Evolutionary conservation across 2,329 filamentous ascomycete genomes (phyloP).

Genomic region (Pseudocercospora fijiensis): DNA sequence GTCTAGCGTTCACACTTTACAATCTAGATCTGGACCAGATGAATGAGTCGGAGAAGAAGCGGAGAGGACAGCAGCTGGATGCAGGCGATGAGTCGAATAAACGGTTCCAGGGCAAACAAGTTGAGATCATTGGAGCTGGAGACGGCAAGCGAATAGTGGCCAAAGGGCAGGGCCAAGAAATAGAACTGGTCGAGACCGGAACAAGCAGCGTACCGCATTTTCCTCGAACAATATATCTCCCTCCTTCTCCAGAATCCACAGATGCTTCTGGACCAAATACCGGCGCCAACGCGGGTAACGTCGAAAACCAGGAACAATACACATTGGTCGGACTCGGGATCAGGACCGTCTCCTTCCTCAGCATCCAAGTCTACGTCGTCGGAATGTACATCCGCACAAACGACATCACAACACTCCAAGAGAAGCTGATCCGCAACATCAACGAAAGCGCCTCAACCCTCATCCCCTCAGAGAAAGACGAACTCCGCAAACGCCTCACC

Average conservation of each 20-base stretch:
- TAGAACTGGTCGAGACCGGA: slow-evolving; percentile 76
- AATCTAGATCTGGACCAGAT: slow-evolving; percentile 39
- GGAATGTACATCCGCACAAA: slow-evolving; percentile 85
- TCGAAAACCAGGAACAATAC: slow-evolving; percentile 63
- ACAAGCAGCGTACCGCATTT: slow-evolving; percentile 78
- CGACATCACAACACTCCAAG: slow-evolving; percentile 79
- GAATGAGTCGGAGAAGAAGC: slow-evolving; percentile 30
- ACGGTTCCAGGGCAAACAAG: slow-evolving; percentile 55
- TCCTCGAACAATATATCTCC: slow-evolving; percentile 68
- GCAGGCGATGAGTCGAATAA: slow-evolving; percentile 37
- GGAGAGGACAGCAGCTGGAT: slow-evolving; percentile 35
- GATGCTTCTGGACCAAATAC: slow-evolving; percentile 31
- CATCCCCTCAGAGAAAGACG: slow-evolving; percentile 76
- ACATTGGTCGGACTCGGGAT: slow-evolving; percentile 85
- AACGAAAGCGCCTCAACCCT: slow-evolving; percentile 78
- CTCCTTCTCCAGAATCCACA: slow-evolving; percentile 43
- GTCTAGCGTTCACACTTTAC: slow-evolving; percentile 32
- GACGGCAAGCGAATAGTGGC: slow-evolving; percentile 52
- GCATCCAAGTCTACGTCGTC: slow-evolving; percentile 91
- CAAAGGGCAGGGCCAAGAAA: slow-evolving; percentile 53
- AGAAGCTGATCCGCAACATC: slow-evolving; percentile 70
- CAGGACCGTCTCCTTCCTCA: slow-evolving; percentile 83
- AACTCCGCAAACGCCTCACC: slow-evolving; percentile 66
- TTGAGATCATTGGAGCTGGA: slow-evolving; percentile 62
- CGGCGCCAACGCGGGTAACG: slow-evolving; percentile 36